Evolutionary conservation across 305 asterid genomes (phyloP).

Genomic region (Petunia hybrid): DNA sequence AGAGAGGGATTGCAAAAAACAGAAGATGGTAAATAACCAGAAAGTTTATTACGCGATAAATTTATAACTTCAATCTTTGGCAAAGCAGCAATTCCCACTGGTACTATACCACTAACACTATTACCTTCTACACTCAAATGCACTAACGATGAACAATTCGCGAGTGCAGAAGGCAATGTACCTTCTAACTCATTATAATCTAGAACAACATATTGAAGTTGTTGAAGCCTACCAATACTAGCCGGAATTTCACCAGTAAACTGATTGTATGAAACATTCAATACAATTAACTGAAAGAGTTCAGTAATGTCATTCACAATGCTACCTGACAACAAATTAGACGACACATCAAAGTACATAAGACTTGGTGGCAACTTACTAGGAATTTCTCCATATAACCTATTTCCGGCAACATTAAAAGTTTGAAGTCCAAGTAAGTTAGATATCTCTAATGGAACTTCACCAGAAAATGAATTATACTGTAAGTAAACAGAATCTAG

Average conservation of each 20-base stretch:
- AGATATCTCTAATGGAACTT: constrained; percentile 47
- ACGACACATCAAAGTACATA: constrained; percentile 63
- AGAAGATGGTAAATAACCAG: constrained; percentile 62
- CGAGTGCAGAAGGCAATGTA: constrained; percentile 71
- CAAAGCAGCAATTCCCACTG: constrained; percentile 66
- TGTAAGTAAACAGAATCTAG: constrained; percentile 57
- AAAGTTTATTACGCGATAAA: constrained; percentile 57
- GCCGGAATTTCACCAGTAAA: constrained; percentile 70
- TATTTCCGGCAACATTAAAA: constrained; percentile 61
- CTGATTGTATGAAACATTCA: constrained; percentile 61
- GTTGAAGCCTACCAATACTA: constrained; percentile 57
- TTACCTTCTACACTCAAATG: constrained; percentile 77
- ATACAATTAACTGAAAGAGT: constrained; percentile 48
- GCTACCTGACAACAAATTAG: constrained; percentile 60
- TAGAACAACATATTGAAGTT: constrained; percentile 59
- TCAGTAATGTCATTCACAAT: constrained; percentile 48
- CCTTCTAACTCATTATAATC: constrained; percentile 62
- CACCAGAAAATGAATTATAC: constrained; percentile 58
- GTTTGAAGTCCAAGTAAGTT: constrained; percentile 54
- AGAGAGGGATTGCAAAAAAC: constrained; percentile 65
- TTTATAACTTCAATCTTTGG: constrained; percentile 60
- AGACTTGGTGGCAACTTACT: constrained; percentile 46
- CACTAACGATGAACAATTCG: constrained; percentile 69
- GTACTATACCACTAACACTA: constrained; percentile 63
- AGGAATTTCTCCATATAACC: constrained; percentile 61